These are phyloP conservation scores for Rhizophagus clarus DNA, from an alignment of 192 early-diverging fungal genomes.

Conservation along the genomic window DNA sequence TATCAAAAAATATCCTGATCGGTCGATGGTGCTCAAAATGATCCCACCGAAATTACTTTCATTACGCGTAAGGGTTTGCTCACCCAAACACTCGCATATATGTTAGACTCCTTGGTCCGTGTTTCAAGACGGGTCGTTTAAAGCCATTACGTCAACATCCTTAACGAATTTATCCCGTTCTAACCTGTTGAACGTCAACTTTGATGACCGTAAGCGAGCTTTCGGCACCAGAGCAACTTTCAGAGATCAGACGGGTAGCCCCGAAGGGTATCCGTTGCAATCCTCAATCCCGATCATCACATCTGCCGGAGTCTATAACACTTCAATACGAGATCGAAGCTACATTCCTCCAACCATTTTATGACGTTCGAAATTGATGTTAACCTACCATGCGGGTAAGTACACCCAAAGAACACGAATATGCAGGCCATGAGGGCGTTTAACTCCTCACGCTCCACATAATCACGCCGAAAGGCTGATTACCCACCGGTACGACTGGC, in stretches of 20 bases:
- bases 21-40: conserved; percentile 55
- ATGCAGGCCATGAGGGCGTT: too few species aligned
- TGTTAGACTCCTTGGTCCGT: conserved; percentile 85
- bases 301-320: too few species aligned
- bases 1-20: conserved; percentile 52
- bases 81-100: conserved; percentile 74
- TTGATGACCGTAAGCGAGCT: conserved; percentile 19
- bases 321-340: too few species aligned
- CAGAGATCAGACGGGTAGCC: conserved; percentile 32
- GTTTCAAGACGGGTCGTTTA: too few species aligned
- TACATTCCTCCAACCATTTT: too few species aligned
- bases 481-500: too few species aligned
- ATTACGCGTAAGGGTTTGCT: too few species aligned
- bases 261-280: conserved; percentile 38
- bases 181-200: background rate
- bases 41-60: conserved; percentile 49
- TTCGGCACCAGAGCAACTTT: background rate
- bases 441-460: too few species aligned
- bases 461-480: conserved; percentile 38
- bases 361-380: too few species aligned
- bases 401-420: too few species aligned
- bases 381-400: too few species aligned
- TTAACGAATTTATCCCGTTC: conserved; percentile 40
- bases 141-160: conserved; percentile 66
- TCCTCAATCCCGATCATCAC: too few species aligned